These are phyloP conservation scores for Ustanciosporium gigantosporum DNA, from an alignment of 1,284 basidiomycete species.

Conservation along the genomic window DNA sequence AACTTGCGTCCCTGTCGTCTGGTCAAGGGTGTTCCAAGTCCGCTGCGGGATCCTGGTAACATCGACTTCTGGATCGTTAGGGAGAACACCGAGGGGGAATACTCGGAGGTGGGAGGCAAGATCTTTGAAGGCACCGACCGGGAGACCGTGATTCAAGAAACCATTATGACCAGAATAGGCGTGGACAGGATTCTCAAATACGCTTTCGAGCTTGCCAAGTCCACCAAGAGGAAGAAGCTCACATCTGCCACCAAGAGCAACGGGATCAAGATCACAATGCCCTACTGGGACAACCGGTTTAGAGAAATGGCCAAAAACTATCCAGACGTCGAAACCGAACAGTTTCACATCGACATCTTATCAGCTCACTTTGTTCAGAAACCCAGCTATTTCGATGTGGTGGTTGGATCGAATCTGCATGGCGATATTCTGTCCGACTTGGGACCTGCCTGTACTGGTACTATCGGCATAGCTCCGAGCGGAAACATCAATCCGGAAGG, in stretches of 20 bases:
- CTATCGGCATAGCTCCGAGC: constrained; percentile 69
- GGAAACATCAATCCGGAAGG: constrained; percentile 67
- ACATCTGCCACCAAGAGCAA: constrained; percentile 65
- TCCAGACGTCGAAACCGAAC: constrained; percentile 64
- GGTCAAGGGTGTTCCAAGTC: constrained; percentile 66
- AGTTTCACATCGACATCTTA: constrained; percentile 64
- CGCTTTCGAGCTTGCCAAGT: constrained; percentile 67
- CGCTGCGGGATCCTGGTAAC: constrained; percentile 61
- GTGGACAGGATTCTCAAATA: constrained; percentile 67
- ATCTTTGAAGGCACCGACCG: constrained; percentile 61
- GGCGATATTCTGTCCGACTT: constrained; percentile 68
- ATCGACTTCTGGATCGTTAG: constrained; percentile 67
- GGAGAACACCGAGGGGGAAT: constrained; percentile 69
- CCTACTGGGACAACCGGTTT: constrained; percentile 62
- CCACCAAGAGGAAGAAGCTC: constrained; percentile 65
- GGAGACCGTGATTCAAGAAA: constrained; percentile 63
- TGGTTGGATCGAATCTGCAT: constrained; percentile 67
- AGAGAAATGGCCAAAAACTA: constrained; percentile 66
- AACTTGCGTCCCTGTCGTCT: constrained; percentile 67
- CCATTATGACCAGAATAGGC: constrained; percentile 65
- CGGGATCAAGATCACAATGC: constrained; percentile 52
- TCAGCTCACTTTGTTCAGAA: constrained; percentile 66
- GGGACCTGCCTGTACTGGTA: constrained; percentile 67
- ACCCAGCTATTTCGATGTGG: constrained; percentile 67
- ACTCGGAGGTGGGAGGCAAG: constrained; percentile 66